phyloP scores from a whole-genome alignment of 2,329 filamentous ascomycete species.

The Chaetomium olivaceum region DNA sequence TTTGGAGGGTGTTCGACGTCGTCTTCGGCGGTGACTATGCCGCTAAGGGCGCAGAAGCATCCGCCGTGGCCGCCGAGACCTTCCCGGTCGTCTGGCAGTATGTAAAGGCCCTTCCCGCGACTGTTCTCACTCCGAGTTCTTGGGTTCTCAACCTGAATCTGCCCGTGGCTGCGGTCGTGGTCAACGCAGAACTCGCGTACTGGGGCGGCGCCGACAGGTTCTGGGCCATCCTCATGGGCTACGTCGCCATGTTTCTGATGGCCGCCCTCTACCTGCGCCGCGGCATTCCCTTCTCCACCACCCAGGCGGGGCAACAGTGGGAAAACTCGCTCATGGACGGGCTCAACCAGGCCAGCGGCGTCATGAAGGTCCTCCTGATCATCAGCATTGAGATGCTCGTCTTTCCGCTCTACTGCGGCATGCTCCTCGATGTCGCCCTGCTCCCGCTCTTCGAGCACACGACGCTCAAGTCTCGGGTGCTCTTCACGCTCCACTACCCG shows the following conservation, averaged over 20 bases:
- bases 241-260: conserved; percentile 70
- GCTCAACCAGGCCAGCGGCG: conserved; percentile 89
- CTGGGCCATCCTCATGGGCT: conserved; percentile 77
- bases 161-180: conserved; percentile 39
- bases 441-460: conserved; percentile 85
- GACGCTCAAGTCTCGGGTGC: conserved; percentile 72
- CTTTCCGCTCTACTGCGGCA: conserved; percentile 92
- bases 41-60: conserved; percentile 34
- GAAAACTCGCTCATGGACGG: conserved; percentile 80
- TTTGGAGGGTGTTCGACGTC: conserved; percentile 45
- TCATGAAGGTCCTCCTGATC: conserved; percentile 96
- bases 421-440: conserved; percentile 84
- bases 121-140: conserved; percentile 49
- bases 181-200: conserved; percentile 62
- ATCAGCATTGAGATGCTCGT: conserved; percentile 99
- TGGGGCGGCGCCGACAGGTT: conserved; percentile 68
- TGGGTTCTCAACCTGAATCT: conserved; percentile 61
- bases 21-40: conserved; percentile 48
- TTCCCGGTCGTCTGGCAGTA: conserved; percentile 31
- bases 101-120: conserved; percentile 38
- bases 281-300: conserved; percentile 65
- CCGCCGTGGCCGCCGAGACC: conserved; percentile 30
- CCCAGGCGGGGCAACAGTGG: conserved; percentile 58
- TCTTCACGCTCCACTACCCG: conserved; percentile 77
- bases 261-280: conserved; percentile 79